Percentiles rank a stretch among this genome's conserved stretches.
phyloP scores from a whole-genome alignment of 2,329 filamentous ascomycete species.

The Penicillium brevicompactum region DNA sequence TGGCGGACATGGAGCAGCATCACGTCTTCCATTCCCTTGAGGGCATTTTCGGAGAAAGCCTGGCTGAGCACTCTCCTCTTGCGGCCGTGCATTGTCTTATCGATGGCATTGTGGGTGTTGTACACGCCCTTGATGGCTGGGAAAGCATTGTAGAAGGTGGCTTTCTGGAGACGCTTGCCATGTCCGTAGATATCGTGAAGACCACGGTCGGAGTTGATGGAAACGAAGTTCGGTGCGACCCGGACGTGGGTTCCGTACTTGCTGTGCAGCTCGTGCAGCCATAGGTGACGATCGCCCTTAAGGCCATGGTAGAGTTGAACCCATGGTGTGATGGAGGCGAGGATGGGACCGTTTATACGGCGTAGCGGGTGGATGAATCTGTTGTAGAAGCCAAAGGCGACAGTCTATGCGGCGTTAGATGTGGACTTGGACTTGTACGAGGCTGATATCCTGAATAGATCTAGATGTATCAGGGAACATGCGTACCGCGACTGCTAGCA shows the following conservation, averaged over 20 bases:
- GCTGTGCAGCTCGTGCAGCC: conserved; percentile 70
- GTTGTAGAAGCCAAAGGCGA: conserved; percentile 36
- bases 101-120: conserved; percentile 73
- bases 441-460: background rate
- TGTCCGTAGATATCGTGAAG: conserved; percentile 45
- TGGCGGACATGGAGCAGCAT: conserved; percentile 67
- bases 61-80: conserved; percentile 73
- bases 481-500: conserved; percentile 24
- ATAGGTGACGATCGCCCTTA: conserved; percentile 72
- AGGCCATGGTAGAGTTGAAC: conserved; percentile 74
- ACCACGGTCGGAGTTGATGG: conserved; percentile 72
- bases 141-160: conserved; percentile 73
- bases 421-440: background rate
- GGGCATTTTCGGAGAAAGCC: conserved; percentile 67
- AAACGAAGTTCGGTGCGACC: conserved; percentile 75
- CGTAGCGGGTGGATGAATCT: conserved; percentile 39
- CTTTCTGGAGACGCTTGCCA: conserved; percentile 54
- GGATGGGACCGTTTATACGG: conserved; percentile 34
- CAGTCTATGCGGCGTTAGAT: conserved; percentile 18
- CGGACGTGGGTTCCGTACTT: conserved; percentile 72
- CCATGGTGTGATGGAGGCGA: conserved; percentile 41
- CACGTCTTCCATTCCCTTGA: conserved; percentile 69
- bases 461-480: background rate
- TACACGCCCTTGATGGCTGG: conserved; percentile 64
- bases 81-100: conserved; percentile 68